phyloP scores from a whole-genome alignment of 805 yeast genomes.

The Zygosaccharomyces lentus region DNA sequence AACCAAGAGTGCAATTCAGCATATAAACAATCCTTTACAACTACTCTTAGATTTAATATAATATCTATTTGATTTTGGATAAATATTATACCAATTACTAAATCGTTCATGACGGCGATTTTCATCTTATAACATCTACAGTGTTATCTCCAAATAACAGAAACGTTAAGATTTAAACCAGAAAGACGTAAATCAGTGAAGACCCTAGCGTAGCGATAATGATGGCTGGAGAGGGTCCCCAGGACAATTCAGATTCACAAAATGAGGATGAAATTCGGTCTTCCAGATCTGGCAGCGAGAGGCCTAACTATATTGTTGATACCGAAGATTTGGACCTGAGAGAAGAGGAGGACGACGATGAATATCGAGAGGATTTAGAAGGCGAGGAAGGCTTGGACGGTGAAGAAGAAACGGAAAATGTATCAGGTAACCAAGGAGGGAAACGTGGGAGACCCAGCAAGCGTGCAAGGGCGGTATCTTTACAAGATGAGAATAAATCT shows the following conservation, averaged over 20 bases:
- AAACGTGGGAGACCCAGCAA: slow-evolving; percentile 27
- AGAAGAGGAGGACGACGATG: slow-evolving; percentile 34
- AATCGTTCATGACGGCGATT: neutral
- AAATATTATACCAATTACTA: neutral
- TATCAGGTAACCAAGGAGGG: slow-evolving; percentile 27
- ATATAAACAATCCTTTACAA: no score
- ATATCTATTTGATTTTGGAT: no score
- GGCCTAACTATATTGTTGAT: slow-evolving; percentile 30
- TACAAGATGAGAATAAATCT: slow-evolving; percentile 22
- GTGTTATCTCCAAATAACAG: neutral
- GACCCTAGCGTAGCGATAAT: neutral
- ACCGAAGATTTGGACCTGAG: slow-evolving; percentile 31
- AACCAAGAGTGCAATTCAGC: no score
- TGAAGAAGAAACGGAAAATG: slow-evolving; percentile 30
- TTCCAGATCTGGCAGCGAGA: slow-evolving; percentile 20
- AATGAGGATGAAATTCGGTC: slow-evolving; percentile 1
- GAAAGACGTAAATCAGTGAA: neutral
- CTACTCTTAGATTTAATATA: neutral
- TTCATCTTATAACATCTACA: neutral
- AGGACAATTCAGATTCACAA: neutral
- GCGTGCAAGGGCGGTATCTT: slow-evolving; percentile 17
- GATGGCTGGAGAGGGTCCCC: neutral
- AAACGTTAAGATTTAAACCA: neutral
- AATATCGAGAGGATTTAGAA: slow-evolving; percentile 26
- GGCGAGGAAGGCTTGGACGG: slow-evolving; percentile 27